A percentile compares a stretch with the other conserved stretches of the same genome.
These are phyloP conservation scores for Colletotrichum costaricense DNA, from an alignment of 2,329 filamentous ascomycete species.

Conservation along the genomic window DNA sequence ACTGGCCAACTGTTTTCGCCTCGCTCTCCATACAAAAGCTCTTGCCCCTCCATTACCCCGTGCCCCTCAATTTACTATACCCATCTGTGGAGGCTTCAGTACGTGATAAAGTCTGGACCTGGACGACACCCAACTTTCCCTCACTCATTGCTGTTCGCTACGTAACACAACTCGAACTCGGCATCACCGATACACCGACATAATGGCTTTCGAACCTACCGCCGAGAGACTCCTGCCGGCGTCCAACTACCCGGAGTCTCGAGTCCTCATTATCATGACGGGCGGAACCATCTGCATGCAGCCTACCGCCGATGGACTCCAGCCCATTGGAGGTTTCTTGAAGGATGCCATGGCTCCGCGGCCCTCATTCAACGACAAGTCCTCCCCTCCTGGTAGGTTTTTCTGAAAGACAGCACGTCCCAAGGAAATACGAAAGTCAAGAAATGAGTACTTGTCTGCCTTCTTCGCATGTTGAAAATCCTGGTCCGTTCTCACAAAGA, in stretches of 20 bases:
- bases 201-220: slow-evolving; percentile 24
- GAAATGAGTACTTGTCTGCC: neutral
- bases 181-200: neutral
- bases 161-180: neutral
- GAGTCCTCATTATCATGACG: slow-evolving; percentile 91
- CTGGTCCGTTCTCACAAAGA: neutral
- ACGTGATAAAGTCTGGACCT: slow-evolving; percentile 23
- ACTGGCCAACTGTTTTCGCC: slow-evolving; percentile 20
- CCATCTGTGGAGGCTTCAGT: slow-evolving; percentile 19
- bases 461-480: neutral
- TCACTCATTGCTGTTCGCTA: neutral
- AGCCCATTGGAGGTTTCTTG: slow-evolving; percentile 84
- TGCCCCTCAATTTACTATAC: slow-evolving; percentile 27
- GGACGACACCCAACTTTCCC: neutral
- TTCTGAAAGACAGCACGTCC: neutral
- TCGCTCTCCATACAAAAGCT: slow-evolving; percentile 30
- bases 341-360: slow-evolving; percentile 84
- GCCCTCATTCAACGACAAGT: slow-evolving; percentile 87
- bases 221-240: slow-evolving; percentile 27
- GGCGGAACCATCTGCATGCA: slow-evolving; percentile 94
- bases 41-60: slow-evolving; percentile 32
- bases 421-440: neutral
- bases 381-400: slow-evolving; percentile 57
- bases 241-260: slow-evolving; percentile 72
- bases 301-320: slow-evolving; percentile 80